These are phyloP conservation scores for Fusarium xylarioides DNA, from an alignment of 2,329 filamentous ascomycete genomes.

Conservation along the genomic window DNA sequence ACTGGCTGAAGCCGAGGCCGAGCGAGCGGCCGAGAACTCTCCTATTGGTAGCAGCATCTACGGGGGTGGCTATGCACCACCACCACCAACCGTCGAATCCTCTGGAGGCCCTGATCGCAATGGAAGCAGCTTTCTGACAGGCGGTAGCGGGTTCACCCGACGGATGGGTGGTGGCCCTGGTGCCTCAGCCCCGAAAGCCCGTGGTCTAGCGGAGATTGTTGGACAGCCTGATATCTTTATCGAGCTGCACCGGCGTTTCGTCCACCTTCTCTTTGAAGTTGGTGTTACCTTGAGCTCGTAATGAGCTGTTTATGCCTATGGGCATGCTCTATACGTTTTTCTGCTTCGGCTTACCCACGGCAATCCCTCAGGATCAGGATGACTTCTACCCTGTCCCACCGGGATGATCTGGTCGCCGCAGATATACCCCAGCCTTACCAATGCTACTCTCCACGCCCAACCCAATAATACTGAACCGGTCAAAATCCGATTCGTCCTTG, in stretches of 20 bases:
- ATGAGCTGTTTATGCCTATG: slow-evolving; percentile 38
- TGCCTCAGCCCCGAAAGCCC: slow-evolving; percentile 64
- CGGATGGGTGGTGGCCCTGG: slow-evolving; percentile 66
- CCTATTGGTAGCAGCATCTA: slow-evolving; percentile 53
- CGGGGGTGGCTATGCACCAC: slow-evolving; percentile 46
- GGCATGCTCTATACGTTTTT: slow-evolving; percentile 44
- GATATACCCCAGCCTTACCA: slow-evolving; percentile 23
- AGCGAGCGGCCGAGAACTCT: slow-evolving; percentile 59
- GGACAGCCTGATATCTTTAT: slow-evolving; percentile 75
- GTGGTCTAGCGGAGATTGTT: slow-evolving; percentile 71
- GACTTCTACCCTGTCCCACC: background rate
- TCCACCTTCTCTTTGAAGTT: slow-evolving; percentile 68
- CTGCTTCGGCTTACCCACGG: slow-evolving; percentile 17
- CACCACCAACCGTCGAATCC: slow-evolving; percentile 43
- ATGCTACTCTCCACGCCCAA: slow-evolving; percentile 9
- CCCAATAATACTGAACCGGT: slow-evolving; percentile 9
- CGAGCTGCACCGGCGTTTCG: slow-evolving; percentile 71
- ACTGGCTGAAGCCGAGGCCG: slow-evolving; percentile 70
- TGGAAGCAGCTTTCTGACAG: slow-evolving; percentile 65
- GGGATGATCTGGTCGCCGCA: slow-evolving; percentile 18
- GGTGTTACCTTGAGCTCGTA: slow-evolving; percentile 63
- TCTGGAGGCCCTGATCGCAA: slow-evolving; percentile 50
- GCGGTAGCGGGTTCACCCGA: slow-evolving; percentile 65
- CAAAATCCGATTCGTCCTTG: slow-evolving; percentile 9
- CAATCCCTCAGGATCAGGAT: background rate